phyloP scores from a whole-genome alignment of 148 eudicot species.

The Suaeda aralocaspica region DNA sequence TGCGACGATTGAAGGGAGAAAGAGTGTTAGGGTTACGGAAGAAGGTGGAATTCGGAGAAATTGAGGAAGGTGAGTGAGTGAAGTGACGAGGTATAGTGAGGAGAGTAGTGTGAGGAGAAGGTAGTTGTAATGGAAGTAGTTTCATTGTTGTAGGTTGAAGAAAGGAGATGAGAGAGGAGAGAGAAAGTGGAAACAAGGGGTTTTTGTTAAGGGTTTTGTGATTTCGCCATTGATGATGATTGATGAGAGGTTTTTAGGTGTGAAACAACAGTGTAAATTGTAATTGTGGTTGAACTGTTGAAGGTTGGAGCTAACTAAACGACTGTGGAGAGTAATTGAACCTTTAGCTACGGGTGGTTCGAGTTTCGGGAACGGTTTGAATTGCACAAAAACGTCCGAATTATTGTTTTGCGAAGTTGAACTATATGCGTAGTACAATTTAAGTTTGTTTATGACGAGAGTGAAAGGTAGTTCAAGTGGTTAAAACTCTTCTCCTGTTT shows the following conservation, averaged over 20 bases:
- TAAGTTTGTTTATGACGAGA: no score
- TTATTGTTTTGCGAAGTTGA: no score
- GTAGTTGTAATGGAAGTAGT: constrained; percentile 14
- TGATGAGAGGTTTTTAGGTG: no score
- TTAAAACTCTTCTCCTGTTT: no score
- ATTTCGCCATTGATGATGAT: neutral
- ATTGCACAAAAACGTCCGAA: no score
- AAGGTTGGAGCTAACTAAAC: no score
- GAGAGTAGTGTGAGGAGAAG: constrained; percentile 12
- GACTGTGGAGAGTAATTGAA: no score
- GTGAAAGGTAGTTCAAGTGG: no score
- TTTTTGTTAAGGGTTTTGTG: neutral
- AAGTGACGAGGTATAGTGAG: constrained; percentile 19
- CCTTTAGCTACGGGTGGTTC: no score
- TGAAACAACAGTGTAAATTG: neutral
- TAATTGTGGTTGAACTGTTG: neutral
- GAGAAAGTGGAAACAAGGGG: neutral
- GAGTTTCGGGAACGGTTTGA: no score
- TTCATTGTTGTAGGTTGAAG: constrained; percentile 14
- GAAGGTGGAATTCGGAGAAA: constrained; percentile 4
- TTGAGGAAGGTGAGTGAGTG: constrained; percentile 1
- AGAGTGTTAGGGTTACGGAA: constrained; percentile 12
- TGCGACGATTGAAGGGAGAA: constrained; percentile 10
- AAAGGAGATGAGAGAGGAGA: neutral
- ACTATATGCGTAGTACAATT: no score